Evolutionary conservation across 108 stramenopile genomes (phyloP).

Genomic region (Skeletonema grethae): DNA sequence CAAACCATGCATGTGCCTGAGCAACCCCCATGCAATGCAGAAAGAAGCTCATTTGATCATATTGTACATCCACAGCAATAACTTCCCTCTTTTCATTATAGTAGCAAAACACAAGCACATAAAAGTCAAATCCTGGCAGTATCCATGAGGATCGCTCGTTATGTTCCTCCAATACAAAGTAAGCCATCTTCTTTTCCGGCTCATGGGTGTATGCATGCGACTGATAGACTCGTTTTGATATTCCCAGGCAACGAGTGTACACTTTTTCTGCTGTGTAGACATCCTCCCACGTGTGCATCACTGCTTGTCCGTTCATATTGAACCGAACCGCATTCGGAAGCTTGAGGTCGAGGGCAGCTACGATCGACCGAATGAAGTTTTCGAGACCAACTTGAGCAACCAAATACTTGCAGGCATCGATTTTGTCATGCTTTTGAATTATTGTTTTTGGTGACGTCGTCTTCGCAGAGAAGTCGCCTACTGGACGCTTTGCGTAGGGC

Average conservation of each 20-base stretch:
- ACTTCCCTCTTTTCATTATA: constrained; percentile 45
- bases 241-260: constrained; percentile 45
- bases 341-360: constrained; percentile 28
- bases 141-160: constrained; percentile 34
- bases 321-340: constrained; percentile 33
- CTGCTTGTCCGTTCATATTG: constrained; percentile 45
- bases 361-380: constrained; percentile 47
- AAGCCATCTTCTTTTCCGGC: constrained; percentile 34
- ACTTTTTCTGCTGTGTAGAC: constrained; percentile 40
- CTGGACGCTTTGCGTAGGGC: constrained; percentile 30
- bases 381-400: constrained; percentile 46
- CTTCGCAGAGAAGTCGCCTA: constrained; percentile 34
- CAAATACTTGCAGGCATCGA: constrained; percentile 30
- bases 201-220: constrained; percentile 49
- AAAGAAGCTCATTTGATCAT: constrained; percentile 50
- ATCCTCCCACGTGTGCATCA: constrained; percentile 39
- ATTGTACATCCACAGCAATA: constrained; percentile 47
- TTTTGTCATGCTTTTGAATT: constrained; percentile 19
- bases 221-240: constrained; percentile 48
- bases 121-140: constrained; percentile 46
- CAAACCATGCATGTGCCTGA: constrained; percentile 30
- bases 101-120: constrained; percentile 41
- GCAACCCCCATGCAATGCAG: constrained; percentile 48
- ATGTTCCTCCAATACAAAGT: constrained; percentile 48
- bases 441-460: constrained; percentile 29